Base-by-base conservation (phyloP, 441 rosid genomes). In the Adansonia gregorii region DNA sequence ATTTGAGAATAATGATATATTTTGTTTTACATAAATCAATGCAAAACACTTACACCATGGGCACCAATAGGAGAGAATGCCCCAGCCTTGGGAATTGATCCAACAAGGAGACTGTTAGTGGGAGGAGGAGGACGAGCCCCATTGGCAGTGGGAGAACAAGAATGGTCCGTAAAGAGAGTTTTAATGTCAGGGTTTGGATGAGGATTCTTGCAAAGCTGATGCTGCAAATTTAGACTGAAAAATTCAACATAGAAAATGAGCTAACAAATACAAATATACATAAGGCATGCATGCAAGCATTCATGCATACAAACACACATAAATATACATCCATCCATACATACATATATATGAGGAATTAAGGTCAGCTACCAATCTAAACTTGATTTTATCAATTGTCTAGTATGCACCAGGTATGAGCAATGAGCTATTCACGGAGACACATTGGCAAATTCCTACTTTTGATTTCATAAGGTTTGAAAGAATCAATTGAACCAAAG, bases 171-270 rank as follows among this genome's bases (percentile, higher is more conserved):
- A 81, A 91, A 91, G 8, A 91, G 87, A 8, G 94, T 91, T 80
- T 89, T 91, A 52, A 91, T 91, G 75, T 91, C 94, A 72, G 94
- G 94, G 76, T 91, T 91, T 58, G 88, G 77, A 55, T 88, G 86
- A 49, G 94, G 94, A 83, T 89, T 91, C 83, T 91, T 89, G 83
- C 93, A 91, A 74, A 89, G 91, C 71, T 91, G 94, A 74, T 91
- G 94, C 80, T 91, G 94, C 94, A 91, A 91, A 81, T 91, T 91
- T 69, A 91, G 82, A 82, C 94, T 89, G 91, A 65, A 82, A 73
- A 67, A 10, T 35, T 39, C 8, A 67, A 67, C 17, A 74, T 15
- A 56, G 22, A 77, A 76, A 67, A 55, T 46, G 45, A 72, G 74
- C 64, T 67, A 46, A 45, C 0, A 2, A 8, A 67, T 27, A 27